Percentiles rank a stretch among this genome's conserved stretches.
Evolutionary conservation across 78 protist species (phyloP).

Genomic region (Polysphondylium violaceum): DNA sequence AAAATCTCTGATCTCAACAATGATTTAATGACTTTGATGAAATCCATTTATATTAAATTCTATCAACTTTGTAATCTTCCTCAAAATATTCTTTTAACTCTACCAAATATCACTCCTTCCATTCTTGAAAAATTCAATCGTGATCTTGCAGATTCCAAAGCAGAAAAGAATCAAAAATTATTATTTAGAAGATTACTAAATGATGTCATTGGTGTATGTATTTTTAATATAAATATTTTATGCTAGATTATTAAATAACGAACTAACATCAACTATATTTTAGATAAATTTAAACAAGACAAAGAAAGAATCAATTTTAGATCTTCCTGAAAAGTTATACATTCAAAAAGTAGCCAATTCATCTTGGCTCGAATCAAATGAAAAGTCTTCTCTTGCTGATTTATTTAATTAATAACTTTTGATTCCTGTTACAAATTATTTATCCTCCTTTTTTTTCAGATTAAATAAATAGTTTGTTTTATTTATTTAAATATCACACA

Average conservation of each 20-base stretch:
- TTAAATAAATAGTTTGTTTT: too few species aligned
- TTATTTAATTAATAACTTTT: conserved; percentile 38
- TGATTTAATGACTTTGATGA: conserved; percentile 6
- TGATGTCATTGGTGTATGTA: conserved; percentile 6
- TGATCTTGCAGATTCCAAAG: background rate
- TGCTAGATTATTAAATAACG: background rate
- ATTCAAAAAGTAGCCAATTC: conserved; percentile 5
- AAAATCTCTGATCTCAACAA: background rate
- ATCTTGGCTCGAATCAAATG: background rate
- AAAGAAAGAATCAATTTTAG: conserved; percentile 35
- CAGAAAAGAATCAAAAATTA: conserved; percentile 42
- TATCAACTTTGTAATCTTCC: background rate
- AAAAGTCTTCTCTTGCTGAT: background rate
- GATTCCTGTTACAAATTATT: too few species aligned
- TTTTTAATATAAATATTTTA: background rate
- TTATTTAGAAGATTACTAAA: conserved; percentile 35
- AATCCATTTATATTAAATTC: conserved; percentile 42
- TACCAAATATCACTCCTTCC: conserved; percentile 19
- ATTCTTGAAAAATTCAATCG: conserved; percentile 1
- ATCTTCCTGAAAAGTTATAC: conserved; percentile 59
- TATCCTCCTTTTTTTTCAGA: too few species aligned
- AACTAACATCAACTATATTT: background rate
- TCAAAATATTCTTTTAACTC: conserved; percentile 12
- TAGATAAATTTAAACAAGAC: conserved; percentile 15
- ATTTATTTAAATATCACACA: too few species aligned